Evolutionary conservation across 192 early-diverging fungal genomes (phyloP), one percentile per base, ranked within the genome.

Genomic region (Linnemannia zychae): DNA sequence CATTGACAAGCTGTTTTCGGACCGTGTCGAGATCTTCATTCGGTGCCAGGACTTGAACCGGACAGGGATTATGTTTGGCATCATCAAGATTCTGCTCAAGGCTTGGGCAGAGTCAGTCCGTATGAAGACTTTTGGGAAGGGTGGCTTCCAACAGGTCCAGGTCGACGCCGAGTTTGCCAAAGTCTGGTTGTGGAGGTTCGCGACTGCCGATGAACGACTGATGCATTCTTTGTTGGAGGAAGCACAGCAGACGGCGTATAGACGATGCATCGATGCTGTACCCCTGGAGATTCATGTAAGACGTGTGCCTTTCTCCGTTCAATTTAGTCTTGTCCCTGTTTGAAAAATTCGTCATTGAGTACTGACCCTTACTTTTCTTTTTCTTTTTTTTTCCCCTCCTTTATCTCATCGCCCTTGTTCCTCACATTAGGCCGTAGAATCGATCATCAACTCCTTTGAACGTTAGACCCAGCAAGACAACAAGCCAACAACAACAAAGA

Each of bases 1-100:
- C 68, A 95, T 96, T 78, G 92, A 93, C 75, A 91, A 91, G 40
- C 87, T 96, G 24, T 96, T 96, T 79, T 87, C 91, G 20, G 95
- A 95, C 31, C 87, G 90, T 4, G 87, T 94, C 17, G 93, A 92
- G 70, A 93, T 93, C 38, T 94, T 91, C 85, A 90, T 94, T 16
- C 82, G 82, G 3, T 84, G 82, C 57, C 82, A 84, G 60, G 94
- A 94, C 38, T 74, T 93, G 80, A 87, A 80, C 34, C 60, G 88
- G 57, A 52, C 69, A 2, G 92, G 88, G 7, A 86, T 94, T 36
- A 81, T 92, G 71, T 85, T 75, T 69, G 90, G 89, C 12, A 84
- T 94, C 46, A 87, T 91, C 44, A 87, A 90, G 75, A 92, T 94
- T 46, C 76, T 95, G 33, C 68, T 95, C 48, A 88, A 88, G 67